Evolutionary conservation across 352 stramenopile species (phyloP).

Genomic region (Globisporangium nunn): DNA sequence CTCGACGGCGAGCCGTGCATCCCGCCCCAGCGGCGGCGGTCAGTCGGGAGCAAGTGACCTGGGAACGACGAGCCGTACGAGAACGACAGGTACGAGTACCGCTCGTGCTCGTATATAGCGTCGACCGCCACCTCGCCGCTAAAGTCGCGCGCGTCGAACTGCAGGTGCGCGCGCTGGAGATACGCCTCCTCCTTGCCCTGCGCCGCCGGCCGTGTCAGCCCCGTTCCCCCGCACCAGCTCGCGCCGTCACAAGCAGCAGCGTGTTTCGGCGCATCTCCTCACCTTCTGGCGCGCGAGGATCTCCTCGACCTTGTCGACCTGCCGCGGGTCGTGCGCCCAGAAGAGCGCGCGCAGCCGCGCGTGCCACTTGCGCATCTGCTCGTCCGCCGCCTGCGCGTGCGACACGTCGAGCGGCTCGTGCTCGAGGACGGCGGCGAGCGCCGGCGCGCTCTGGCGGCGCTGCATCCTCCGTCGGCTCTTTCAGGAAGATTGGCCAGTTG

Average conservation of each 20-base stretch:
- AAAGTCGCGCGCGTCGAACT: slow-evolving; percentile 68
- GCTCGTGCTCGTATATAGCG: slow-evolving; percentile 74
- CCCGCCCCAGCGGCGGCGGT: slow-evolving; percentile 53
- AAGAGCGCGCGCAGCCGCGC: slow-evolving; percentile 54
- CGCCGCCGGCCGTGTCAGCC: not conserved
- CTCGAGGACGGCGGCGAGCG: slow-evolving; percentile 10
- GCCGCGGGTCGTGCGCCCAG: slow-evolving; percentile 64
- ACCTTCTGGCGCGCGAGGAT: slow-evolving; percentile 41
- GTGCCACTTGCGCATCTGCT: slow-evolving; percentile 17
- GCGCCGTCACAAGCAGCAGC: not conserved
- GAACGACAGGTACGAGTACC: slow-evolving; percentile 77
- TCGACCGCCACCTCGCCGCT: slow-evolving; percentile 56
- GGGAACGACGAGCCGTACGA: slow-evolving; percentile 65
- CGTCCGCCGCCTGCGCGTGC: slow-evolving; percentile 4
- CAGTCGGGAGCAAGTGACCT: slow-evolving; percentile 60
- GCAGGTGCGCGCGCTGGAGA: slow-evolving; percentile 48
- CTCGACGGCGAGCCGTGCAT: slow-evolving; percentile 50
- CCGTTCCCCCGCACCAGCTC: not conserved
- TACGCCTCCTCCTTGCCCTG: slow-evolving; percentile 52
- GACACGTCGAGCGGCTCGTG: slow-evolving; percentile 1
- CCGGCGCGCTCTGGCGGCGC: slow-evolving; percentile 13
- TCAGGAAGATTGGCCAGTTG: too few relatives aligned
- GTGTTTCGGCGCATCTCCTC: not conserved
- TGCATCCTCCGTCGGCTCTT: not conserved
- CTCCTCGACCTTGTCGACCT: slow-evolving; percentile 56